These are phyloP conservation scores for Haberlea rhodopensis DNA, from an alignment of 257 asterid species.

Conservation along the genomic window DNA sequence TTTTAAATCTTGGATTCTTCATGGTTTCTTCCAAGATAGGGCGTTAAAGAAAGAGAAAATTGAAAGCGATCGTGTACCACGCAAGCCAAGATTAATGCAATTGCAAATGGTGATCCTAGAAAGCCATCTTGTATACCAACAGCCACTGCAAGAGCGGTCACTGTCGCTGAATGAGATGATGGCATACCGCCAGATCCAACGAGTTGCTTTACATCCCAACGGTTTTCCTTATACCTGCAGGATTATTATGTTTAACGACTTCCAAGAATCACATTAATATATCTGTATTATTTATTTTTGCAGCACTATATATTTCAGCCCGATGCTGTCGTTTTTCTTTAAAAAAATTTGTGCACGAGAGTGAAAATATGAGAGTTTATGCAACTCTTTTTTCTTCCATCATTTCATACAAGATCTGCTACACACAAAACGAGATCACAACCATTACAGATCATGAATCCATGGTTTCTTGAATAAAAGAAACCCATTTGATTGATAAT, in stretches of 20 bases:
- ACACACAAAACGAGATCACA: no score
- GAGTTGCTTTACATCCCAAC: slow-evolving; percentile 79
- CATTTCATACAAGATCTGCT: not conserved
- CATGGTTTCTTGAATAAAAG: slow-evolving; percentile 1
- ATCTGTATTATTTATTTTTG: no score
- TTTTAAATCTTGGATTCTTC: not conserved
- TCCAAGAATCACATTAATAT: slow-evolving; percentile 15
- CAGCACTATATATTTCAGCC: no score
- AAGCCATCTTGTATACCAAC: slow-evolving; percentile 83
- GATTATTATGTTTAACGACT: slow-evolving; percentile 31
- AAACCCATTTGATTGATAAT: not conserved
- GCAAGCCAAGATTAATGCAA: slow-evolving; percentile 65
- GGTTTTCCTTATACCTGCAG: slow-evolving; percentile 85
- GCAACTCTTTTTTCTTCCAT: not conserved
- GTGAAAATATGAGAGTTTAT: no score
- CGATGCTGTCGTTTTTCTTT: no score
- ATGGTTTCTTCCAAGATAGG: slow-evolving; percentile 1
- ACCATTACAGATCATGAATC: no score
- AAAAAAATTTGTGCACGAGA: no score
- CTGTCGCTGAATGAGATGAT: slow-evolving; percentile 95
- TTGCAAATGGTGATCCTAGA: slow-evolving; percentile 74
- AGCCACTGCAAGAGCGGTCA: slow-evolving; percentile 78
- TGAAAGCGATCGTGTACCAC: slow-evolving; percentile 62
- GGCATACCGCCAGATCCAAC: slow-evolving; percentile 99
- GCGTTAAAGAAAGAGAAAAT: not conserved